Percentiles rank a stretch among this genome's conserved stretches.
Evolutionary conservation across 2,329 filamentous ascomycete species (phyloP).

Genomic region (Ascochyta clinopodiicola): DNA sequence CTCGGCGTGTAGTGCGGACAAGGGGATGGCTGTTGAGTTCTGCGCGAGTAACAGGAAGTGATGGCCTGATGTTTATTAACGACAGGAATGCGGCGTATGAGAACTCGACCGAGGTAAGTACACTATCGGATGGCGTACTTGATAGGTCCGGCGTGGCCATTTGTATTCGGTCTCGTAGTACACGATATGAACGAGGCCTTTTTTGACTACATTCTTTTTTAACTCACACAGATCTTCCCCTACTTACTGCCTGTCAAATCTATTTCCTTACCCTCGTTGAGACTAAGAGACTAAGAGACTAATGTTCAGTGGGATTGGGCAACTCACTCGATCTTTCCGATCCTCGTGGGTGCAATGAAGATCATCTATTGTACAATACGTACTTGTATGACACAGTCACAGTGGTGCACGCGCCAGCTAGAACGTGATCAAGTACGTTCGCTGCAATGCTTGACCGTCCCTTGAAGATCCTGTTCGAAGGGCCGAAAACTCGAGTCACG

Average conservation of each 20-base stretch:
- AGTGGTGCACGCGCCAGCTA: no score
- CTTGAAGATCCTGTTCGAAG: background rate
- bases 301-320: no score
- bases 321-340: background rate
- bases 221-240: no score
- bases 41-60: conserved; percentile 23
- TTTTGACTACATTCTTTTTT: background rate
- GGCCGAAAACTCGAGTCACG: background rate
- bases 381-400: no score
- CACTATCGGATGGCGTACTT: background rate
- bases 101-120: background rate
- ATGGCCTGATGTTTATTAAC: background rate
- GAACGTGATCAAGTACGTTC: background rate
- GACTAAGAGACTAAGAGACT: no score
- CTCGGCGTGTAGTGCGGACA: conserved; percentile 2
- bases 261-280: no score
- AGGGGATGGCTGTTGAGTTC: conserved; percentile 28
- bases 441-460: conserved; percentile 2
- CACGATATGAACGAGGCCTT: background rate
- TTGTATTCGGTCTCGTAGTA: background rate
- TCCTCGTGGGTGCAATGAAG: no score
- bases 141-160: background rate
- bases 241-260: no score
- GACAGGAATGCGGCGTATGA: background rate
- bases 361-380: no score